Base-by-base conservation (phyloP, 495 filamentous ascomycete species). In the Hypoxylon fragiforme region DNA sequence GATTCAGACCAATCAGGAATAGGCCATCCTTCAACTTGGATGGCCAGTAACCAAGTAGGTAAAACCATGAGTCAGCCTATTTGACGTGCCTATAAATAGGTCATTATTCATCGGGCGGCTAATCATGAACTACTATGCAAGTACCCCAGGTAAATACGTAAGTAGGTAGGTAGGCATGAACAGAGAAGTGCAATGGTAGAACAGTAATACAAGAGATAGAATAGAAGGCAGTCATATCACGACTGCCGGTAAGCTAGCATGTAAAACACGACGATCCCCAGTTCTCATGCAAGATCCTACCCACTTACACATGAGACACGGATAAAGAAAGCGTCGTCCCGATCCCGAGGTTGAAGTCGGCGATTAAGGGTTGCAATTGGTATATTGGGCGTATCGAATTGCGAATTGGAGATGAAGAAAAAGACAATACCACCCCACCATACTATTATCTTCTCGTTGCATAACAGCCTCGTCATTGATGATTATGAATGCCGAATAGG, bases 11-110 rank as follows among this genome's bases (percentile, higher is more conserved):
- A 54, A 43, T 50, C 40, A 40, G 36, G 35, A 18, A 41, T 19
- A 41, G 35, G 46, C 3, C 22, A 26, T 22, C 31, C 16, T 37
- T 16, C 28, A 32, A 20, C 22, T 14, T 14, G 7, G 16, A 12
- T 31, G 18, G n/a, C n/a, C n/a, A n/a, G n/a, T n/a, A n/a, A n/a
- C n/a, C n/a, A n/a, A n/a, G n/a, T n/a, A n/a, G n/a, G n/a, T n/a
- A n/a, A n/a, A n/a, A n/a, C n/a, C n/a, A 39, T 57, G 44, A 57
- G 54, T 46, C 54, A 51, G 36, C 46, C 24, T 15, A 11, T 41
- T n/a, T 26, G 20, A 39, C 22, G n/a, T 7, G 26, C 9, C 41
- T 51, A 50, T 51, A 35, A 50, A 45, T 50, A 57, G 46, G 42
- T 37, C 6, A 24, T n/a, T 21, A 24, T 43, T 24, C 28, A 5